Conservation (phyloP, 768 basidiomycete species). For the Dictyophora rubrovolvata region DNA sequence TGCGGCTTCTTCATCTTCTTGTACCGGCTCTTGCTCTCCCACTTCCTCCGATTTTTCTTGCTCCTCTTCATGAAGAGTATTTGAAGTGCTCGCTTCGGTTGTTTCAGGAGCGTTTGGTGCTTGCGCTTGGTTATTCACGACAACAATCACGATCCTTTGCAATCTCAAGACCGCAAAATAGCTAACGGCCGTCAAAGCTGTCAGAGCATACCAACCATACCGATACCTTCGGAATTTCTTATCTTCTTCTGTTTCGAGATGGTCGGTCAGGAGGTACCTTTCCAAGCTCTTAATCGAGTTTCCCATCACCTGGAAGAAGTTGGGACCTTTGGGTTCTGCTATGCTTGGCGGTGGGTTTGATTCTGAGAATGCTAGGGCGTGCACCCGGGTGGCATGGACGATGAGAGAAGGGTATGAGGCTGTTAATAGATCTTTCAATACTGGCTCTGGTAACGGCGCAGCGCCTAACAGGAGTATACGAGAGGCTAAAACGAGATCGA, state of each 20-base stretch:
- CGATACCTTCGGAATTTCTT: constrained; percentile 2
- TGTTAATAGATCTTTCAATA: constrained; percentile 42
- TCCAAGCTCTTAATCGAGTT: not conserved
- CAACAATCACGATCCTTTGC: not conserved
- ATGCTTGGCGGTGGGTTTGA: constrained; percentile 8
- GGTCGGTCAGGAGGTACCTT: not conserved
- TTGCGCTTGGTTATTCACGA: not conserved
- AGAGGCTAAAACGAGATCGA: constrained; percentile 60
- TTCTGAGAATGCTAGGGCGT: constrained; percentile 22
- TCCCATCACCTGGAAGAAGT: not conserved
- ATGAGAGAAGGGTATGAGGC: constrained; percentile 49
- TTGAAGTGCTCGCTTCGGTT: not conserved
- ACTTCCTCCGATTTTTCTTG: not conserved
- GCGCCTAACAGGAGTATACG: constrained; percentile 52
- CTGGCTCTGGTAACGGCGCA: constrained; percentile 52
- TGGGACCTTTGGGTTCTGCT: not conserved
- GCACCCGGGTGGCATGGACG: constrained; percentile 46
- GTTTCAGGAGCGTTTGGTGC: not conserved
- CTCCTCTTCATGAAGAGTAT: not conserved
- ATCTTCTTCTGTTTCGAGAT: not conserved
- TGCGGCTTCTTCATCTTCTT: not conserved
- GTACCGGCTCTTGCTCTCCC: not conserved
- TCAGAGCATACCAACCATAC: not conserved
- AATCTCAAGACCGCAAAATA: not conserved
- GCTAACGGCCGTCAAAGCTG: not conserved